Base-by-base conservation (phyloP, 2,329 filamentous ascomycete species). In the Dryadomyces quercivorus region DNA sequence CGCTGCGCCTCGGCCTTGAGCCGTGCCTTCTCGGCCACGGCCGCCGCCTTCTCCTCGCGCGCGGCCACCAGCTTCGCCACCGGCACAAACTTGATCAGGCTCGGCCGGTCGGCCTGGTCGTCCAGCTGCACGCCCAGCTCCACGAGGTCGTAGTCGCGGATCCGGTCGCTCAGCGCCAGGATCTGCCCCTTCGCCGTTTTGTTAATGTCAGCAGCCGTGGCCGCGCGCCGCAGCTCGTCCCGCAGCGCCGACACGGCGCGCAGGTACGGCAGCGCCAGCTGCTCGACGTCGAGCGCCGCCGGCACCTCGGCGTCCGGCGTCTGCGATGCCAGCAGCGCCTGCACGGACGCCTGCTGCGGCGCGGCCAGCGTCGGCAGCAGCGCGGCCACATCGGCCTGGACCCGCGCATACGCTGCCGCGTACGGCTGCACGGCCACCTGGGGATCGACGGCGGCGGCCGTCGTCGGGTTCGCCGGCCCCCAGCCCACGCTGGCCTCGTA, bases 121-220 rank as follows among this genome's bases (percentile, higher is more conserved):
- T 88, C 85, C 15, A 88, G 80, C 62, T 86, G 86, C 59, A 88
- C 79, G 49, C 77, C 81, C 1, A 85, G 70, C 55, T 84, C 74
- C 70, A 81, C 85, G 7, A 88, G 75, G 53, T 81, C 75, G 2
- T 76, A 70, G 63, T 88, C 81, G 52, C 84, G 80, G 54, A 88
- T 71, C 16, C 73, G 70, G 64, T 85, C 84, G 67, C 81, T 86
- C 48, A 86, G 75, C 1, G 72, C 68, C n/a, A 88, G 63, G 2
- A 68, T 62, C 47, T 64, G 59, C 47, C 63, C 9, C 34, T 50
- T 50, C n/a, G 22, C 59, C 60, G 66, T 66, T 34, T 55, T 53
- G 6, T 31, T 46, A 20, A 44, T 49, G 10, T 42, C 52, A 12
- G 40, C 7, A 18, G 22, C 46, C 31, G 26, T 48, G 34, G 47